Evolutionary conservation across 192 early-diverging fungal genomes (phyloP), one percentile per base, ranked within the genome.

Genomic region (Coemansia sp.): DNA sequence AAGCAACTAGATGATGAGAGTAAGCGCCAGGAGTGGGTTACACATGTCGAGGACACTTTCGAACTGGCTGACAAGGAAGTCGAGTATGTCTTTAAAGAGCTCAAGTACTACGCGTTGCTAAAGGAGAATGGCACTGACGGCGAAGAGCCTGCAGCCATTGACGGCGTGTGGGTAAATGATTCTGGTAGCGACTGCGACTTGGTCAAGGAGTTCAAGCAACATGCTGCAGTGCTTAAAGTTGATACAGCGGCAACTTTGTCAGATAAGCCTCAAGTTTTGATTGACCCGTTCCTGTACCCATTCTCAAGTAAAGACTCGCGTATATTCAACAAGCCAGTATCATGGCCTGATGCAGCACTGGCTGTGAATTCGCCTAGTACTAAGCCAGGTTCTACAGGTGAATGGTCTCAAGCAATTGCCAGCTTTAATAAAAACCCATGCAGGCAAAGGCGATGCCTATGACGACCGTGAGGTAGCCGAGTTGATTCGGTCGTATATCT

Each of bases 241-340:
- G 24, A 27, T 27, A 27, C 24, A 1, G 1, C 24, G 9, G 9
- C 3, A 17, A 31, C 53, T 29, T 31, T 33, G 6, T 19, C 57
- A 33, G 34, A 16, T 59, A 34, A 17, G 16, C 6, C 7, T 5
- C 57, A 21, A 4, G n/a, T 8, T 2, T n/a, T 59, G 14, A 35
- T 59, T 59, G 57, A 59, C 35, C 57, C 57, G 35, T 59, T 59
- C 34, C 4, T 59, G 57, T 36, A 59, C n/a, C 33, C 57, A 17
- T 19, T 59, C 6, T 14, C 19, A 17, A 19, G n/a, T 8, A 59
- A 59, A 34, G 31, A 59, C 3, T 59, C 57, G 57, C 7, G 2
- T n/a, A 19, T 59, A 3, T 6, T 59, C 2, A 19, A 5, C 31
- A 34, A 59, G 57, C 34, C 35, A 8, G 0, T 59, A 17, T 17